Evolutionary conservation across 805 yeast genomes (phyloP).

Genomic region (Yarrowia sp.): DNA sequence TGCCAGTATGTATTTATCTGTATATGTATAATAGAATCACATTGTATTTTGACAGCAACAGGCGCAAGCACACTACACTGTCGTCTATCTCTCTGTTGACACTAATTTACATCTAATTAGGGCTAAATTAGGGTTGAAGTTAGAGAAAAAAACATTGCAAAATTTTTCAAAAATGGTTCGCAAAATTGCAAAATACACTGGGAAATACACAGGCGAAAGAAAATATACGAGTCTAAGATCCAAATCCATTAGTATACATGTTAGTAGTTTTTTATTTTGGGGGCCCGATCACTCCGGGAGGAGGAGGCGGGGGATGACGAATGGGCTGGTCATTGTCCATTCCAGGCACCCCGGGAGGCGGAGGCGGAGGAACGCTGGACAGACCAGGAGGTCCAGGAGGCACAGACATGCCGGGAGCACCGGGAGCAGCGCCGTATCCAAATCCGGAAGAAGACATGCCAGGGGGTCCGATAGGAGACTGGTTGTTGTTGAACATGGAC

Average conservation of each 20-base stretch:
- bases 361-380: slow-evolving; percentile 29
- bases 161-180: too few relatives aligned
- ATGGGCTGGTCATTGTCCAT: slow-evolving; percentile 21
- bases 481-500: slow-evolving; percentile 1
- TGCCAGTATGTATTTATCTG: slow-evolving; percentile 1
- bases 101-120: too few relatives aligned
- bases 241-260: slow-evolving; percentile 26
- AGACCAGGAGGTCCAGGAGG: slow-evolving; percentile 32
- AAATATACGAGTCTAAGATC: slow-evolving; percentile 22
- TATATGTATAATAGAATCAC: slow-evolving; percentile 14
- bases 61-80: too few relatives aligned
- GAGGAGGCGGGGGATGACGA: slow-evolving; percentile 27
- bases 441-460: slow-evolving; percentile 35
- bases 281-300: slow-evolving; percentile 27
- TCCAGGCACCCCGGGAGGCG: slow-evolving; percentile 31
- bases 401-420: slow-evolving; percentile 32
- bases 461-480: slow-evolving; percentile 35
- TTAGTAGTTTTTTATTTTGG: slow-evolving; percentile 26
- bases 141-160: too few relatives aligned
- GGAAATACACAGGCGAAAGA: too few relatives aligned
- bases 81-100: too few relatives aligned
- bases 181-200: not conserved
- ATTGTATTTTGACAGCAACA: too few relatives aligned
- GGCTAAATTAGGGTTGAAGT: not conserved
- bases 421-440: slow-evolving; percentile 35